phyloP scores from a whole-genome alignment of 2,329 filamentous ascomycete species.

The Mollisiaceae sp. region DNA sequence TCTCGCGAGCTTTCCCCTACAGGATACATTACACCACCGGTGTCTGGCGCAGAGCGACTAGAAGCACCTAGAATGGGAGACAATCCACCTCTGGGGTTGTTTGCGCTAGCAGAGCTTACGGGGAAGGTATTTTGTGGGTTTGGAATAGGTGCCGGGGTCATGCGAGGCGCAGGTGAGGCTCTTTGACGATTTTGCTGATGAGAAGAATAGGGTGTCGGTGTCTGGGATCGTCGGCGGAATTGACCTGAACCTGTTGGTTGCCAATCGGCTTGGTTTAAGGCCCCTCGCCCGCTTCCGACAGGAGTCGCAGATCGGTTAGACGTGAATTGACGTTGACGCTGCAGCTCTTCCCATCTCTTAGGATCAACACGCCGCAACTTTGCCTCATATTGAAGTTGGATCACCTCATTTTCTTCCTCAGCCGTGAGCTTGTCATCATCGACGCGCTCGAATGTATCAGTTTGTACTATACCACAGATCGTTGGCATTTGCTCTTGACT shows the following conservation, averaged over 20 bases:
- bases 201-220: too few relatives aligned
- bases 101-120: neutral
- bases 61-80: conserved; percentile 1
- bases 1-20: too few relatives aligned
- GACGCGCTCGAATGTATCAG: conserved; percentile 75
- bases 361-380: conserved; percentile 38
- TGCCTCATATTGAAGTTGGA: conserved; percentile 48
- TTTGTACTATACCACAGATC: conserved; percentile 65
- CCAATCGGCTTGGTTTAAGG: too few relatives aligned
- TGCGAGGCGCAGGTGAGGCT: too few relatives aligned
- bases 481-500: conserved; percentile 49
- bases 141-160: too few relatives aligned
- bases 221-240: too few relatives aligned
- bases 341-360: conserved; percentile 11
- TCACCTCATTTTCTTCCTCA: conserved; percentile 64
- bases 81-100: neutral
- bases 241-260: too few relatives aligned
- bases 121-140: neutral
- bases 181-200: too few relatives aligned
- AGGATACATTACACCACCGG: too few relatives aligned
- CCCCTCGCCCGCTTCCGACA: neutral
- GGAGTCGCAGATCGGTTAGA: neutral
- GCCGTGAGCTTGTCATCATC: conserved; percentile 66
- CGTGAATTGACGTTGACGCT: conserved; percentile 6
- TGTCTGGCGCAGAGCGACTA: neutral